Base-by-base conservation (phyloP, 2,329 filamentous ascomycete species). In the Epichloe bromicola region DNA sequence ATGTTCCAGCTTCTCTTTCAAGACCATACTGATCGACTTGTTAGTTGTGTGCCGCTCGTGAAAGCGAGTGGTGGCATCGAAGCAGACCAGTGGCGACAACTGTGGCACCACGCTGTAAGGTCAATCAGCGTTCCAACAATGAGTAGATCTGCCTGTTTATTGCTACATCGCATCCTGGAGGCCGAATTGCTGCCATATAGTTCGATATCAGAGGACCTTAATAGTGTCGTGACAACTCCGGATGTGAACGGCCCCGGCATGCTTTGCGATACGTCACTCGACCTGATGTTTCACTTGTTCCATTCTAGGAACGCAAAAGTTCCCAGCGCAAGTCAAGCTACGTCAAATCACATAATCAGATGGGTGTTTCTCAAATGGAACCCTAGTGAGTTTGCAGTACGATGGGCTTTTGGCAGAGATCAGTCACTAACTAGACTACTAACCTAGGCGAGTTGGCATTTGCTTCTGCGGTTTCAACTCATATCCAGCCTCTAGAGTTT, bases 331-430 rank as follows among this genome's bases (percentile, higher is more conserved):
- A 86, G 79, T 56, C 78, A 82, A 57, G 73, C 74, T 39, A 85
- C 82, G 3, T 82, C 80, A 38, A 85, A 81, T 56, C 80, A 86
- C 59, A 76, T 93, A 37, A 78, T 93, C 51, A 76, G 82, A 58
- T 98, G 93, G 93, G 65, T 93, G 1, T 82, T 89, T 58, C 77
- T 82, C 36, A 83, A 78, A 59, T 98, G 91, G 89, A 82, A 82
- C 57, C 85, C 89, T 56, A 82, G 87, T 91, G 72, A 63, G 77
- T 58, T 19, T 8, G 33, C 30, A 23, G 14, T 14, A n/a, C 3
- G 10, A n/a, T 38, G 10, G 15, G 5, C 15, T n/a, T 30, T 45
- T 11, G 23, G 7, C 17, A n/a, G 15, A 15, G 45, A 14, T 41
- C 14, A 40, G 8, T 30, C 20, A 19, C 44, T 52, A 14, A 49